Conservation (phyloP, 1,139 yeast species). For the Yamadazyma atmosphaerica region DNA sequence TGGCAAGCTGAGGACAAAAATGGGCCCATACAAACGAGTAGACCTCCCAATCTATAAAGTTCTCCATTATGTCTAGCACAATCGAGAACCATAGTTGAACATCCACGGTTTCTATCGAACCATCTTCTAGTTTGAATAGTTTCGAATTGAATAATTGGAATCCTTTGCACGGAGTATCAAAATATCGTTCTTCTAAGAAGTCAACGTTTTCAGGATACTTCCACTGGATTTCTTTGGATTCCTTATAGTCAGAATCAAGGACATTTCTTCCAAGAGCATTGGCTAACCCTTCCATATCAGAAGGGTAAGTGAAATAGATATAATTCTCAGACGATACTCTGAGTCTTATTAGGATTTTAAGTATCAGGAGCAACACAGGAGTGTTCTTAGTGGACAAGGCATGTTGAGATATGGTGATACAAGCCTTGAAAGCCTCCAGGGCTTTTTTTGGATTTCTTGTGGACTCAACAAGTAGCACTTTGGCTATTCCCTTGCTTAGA, state of each 20-base stretch:
- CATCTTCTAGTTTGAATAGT: slow-evolving; percentile 12
- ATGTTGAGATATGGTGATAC: slow-evolving; percentile 26
- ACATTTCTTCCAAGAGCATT: slow-evolving; percentile 56
- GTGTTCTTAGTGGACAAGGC: slow-evolving; percentile 28
- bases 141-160: slow-evolving; percentile 17
- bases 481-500: slow-evolving; percentile 34
- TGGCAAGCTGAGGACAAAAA: slow-evolving; percentile 70
- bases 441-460: slow-evolving; percentile 29
- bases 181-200: slow-evolving; percentile 46
- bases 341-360: slow-evolving; percentile 56
- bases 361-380: slow-evolving; percentile 45
- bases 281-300: slow-evolving; percentile 68
- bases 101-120: slow-evolving; percentile 27
- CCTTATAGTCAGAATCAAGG: slow-evolving; percentile 21
- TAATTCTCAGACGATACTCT: slow-evolving; percentile 50
- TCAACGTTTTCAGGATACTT: slow-evolving; percentile 56
- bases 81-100: slow-evolving; percentile 53
- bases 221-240: slow-evolving; percentile 41
- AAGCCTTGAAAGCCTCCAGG: slow-evolving; percentile 25
- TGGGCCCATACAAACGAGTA: slow-evolving; percentile 70
- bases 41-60: slow-evolving; percentile 67
- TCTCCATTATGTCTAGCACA: slow-evolving; percentile 51
- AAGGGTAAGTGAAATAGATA: slow-evolving; percentile 54
- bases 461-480: slow-evolving; percentile 30
- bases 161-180: slow-evolving; percentile 31